Conservation (phyloP, 2,329 filamentous ascomycete genomes). For the Magnaporthales sp. region DNA sequence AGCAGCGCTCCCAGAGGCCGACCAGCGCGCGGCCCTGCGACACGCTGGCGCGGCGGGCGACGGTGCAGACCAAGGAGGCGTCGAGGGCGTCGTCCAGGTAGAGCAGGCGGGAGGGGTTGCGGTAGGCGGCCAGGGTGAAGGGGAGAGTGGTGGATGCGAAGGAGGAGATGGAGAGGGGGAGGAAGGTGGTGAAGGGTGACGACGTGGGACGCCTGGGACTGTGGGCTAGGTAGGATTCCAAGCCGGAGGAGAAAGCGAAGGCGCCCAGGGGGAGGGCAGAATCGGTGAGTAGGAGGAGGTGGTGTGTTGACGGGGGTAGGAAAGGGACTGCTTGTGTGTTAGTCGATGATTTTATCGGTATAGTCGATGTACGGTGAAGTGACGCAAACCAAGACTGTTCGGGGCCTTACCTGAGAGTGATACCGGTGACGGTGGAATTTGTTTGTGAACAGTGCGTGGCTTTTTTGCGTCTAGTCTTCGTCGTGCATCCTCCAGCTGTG, state of each 20-base stretch:
- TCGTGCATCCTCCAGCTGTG: slow-evolving; percentile 32
- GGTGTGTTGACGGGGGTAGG: slow-evolving; percentile 39
- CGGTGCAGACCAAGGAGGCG: slow-evolving; percentile 69
- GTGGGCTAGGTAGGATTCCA: slow-evolving; percentile 77
- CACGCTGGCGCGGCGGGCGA: slow-evolving; percentile 65
- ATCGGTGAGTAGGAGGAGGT: slow-evolving; percentile 69
- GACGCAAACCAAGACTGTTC: neutral
- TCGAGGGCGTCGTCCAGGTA: slow-evolving; percentile 68
- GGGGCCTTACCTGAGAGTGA: neutral
- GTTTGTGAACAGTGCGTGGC: neutral
- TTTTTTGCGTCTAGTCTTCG: slow-evolving; percentile 19
- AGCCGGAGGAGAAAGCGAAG: slow-evolving; percentile 78
- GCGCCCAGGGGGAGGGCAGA: slow-evolving; percentile 75
- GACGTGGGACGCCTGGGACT: slow-evolving; percentile 9
- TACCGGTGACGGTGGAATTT: neutral
- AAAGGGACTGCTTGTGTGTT: slow-evolving; percentile 5
- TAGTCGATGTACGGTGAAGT: neutral
- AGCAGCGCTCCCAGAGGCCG: slow-evolving; percentile 67
- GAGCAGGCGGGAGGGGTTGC: slow-evolving; percentile 36
- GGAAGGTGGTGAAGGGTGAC: slow-evolving; percentile 50
- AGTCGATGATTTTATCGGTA: neutral
- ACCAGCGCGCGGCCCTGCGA: slow-evolving; percentile 70
- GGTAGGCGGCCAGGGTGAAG: slow-evolving; percentile 62
- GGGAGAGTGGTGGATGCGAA: slow-evolving; percentile 66
- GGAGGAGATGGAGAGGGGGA: slow-evolving; percentile 61